Base-by-base conservation (phyloP, 192 early-diverging fungal species). In the Umbelopsis isabellina region DNA sequence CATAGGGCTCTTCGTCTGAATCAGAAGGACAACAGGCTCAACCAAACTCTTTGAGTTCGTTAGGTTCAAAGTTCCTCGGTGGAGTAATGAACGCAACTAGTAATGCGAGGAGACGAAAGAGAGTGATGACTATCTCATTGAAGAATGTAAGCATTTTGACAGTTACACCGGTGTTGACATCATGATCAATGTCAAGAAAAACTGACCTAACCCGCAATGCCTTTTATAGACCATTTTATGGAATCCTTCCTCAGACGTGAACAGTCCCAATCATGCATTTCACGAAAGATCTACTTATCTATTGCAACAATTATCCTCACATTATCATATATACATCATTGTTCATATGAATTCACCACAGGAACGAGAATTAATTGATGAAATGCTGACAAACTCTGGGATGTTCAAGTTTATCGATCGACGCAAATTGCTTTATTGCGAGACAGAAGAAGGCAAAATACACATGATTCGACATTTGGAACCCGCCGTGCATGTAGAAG, bases 211-310 rank as follows among this genome's bases (percentile, higher is more conserved):
- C 15, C 25, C 35, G 30, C 27, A 25, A 22, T 50, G 45, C 49
- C 15, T 41, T 52, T 16, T 45, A 5, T 79, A 93, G 91, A 86
- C 89, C 16, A 79, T 92, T 46, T 72, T 94, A 45, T 92, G 92
- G 91, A 92, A 92, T 70, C 90, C 91, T n/a, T 90, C 89, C 4
- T 81, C 85, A 10, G 88, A 90, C 71, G 87, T 90, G 7, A 73
- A 79, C 48, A 74, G 73, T 21, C 90, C 91, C 35, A 94, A 86
- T 52, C 84, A 87, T 72, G 92, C 88, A n/a, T 94, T 92, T 79
- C 72, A 80, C 33, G 88, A 90, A 61, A 80, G 82, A 27, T 80
- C 81, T 3, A 74, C 86, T 20, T 72, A 84, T 6, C 80, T 90
- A 46, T 76, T 94, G 5, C 78, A 77, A 4, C 70, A 74, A 35